phyloP scores from a whole-genome alignment of 768 basidiomycete genomes.

The Pleurotus cornucopiae region DNA sequence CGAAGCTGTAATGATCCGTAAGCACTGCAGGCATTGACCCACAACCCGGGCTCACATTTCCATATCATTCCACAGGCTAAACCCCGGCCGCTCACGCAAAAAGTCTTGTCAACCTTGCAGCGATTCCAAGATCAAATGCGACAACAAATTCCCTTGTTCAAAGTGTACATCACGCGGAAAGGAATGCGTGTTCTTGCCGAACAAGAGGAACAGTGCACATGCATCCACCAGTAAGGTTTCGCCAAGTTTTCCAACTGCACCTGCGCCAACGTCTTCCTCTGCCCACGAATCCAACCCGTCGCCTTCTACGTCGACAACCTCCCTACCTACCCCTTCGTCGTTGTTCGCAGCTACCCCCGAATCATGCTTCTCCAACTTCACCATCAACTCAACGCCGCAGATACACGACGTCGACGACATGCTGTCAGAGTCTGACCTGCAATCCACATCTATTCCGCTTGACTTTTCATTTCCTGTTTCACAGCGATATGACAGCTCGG shows the following conservation, averaged over 20 bases:
- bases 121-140: constrained; percentile 72
- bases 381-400: not conserved
- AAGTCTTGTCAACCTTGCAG: constrained; percentile 72
- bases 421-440: not conserved
- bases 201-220: constrained; percentile 3
- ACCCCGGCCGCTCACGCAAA: constrained; percentile 53
- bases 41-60: constrained; percentile 13
- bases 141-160: constrained; percentile 62
- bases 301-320: not conserved
- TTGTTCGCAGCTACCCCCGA: constrained; percentile 4
- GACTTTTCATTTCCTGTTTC: not conserved
- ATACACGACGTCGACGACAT: constrained; percentile 4
- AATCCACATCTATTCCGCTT: not conserved
- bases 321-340: constrained; percentile 1
- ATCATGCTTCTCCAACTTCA: not conserved
- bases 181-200: constrained; percentile 51
- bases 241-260: constrained; percentile 5
- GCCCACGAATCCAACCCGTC: not conserved
- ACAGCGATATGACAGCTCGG: not conserved
- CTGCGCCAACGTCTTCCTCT: constrained; percentile 5
- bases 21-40: constrained; percentile 21
- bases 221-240: constrained; percentile 2
- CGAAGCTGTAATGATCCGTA: constrained; percentile 68
- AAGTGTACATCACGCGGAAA: constrained; percentile 60
- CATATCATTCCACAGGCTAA: constrained; percentile 21